Base-by-base conservation (phyloP, 1,139 yeast species). In the Kurtzmaniella quercitrusa region DNA sequence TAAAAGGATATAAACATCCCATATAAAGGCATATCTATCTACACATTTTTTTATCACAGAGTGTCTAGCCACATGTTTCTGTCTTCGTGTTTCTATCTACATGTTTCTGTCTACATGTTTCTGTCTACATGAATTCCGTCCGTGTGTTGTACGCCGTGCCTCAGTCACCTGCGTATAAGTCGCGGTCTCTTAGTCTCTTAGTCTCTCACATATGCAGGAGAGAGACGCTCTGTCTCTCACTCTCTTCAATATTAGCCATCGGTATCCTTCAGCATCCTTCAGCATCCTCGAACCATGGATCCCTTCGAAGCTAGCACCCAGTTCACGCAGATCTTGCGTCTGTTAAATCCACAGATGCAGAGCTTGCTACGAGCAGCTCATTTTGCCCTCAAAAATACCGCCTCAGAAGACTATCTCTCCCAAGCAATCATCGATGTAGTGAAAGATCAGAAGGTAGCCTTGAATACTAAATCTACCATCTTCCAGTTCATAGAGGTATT, bases 261-360 rank as follows among this genome's bases (percentile, higher is more conserved):
- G 4, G 23, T 21, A 21, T 21, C 23, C 23, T 21, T 5, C 8
- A 21, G 23, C 23, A 4, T 5, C 12, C n/a, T 27, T 11, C 15
- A 27, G 33, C 33, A 5, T n/a, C 17, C 10, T 12, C 11, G 5
- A 7, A 47, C 31, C 19, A 85, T 86, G 93, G 95, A 86, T 57
- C 81, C 93, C 1, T 85, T 86, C 60, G 94, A 85, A 57, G 86
- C 89, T 2, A 77, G 89, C 46, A 67, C 85, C 40, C 83, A 82
- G 59, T 82, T 89, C 53, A 68, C 77, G 14, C 85, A 81, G 55
- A 73, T 79, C 39, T 70, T 89, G 36, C 70, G 79, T 48, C 59
- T 69, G 6, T 67, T 89, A 41, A 81, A 79, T 41, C 90, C 95
- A 0, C 77, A 90, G 2, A 68, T 75, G 12, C 77, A 75, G 46